Conservation (phyloP, 345 rosid species). For the Lumnitzera racemosa region DNA sequence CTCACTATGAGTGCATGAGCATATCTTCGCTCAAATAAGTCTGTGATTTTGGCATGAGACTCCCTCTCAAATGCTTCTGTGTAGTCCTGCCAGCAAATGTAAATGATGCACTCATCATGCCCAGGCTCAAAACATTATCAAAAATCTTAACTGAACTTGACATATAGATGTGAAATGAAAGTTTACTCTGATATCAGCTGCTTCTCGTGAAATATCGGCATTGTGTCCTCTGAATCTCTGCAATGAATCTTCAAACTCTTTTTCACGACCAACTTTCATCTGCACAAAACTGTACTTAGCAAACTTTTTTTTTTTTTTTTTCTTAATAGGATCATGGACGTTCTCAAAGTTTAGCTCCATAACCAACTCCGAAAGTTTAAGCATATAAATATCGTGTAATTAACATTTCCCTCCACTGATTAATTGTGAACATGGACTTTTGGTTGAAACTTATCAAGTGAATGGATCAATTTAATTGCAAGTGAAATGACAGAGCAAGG, state of each 20-base stretch:
- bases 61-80: conserved; percentile 22
- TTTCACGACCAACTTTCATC: conserved; percentile 28
- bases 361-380: too few relatives aligned
- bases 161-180: not conserved
- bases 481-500: too few relatives aligned
- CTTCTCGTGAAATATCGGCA: conserved; percentile 36
- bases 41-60: conserved; percentile 21
- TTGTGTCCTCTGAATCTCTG: conserved; percentile 37
- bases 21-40: conserved; percentile 53
- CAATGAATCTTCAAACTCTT: conserved; percentile 36
- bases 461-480: too few relatives aligned
- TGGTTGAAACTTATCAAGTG: not conserved
- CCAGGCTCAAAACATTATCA: not conserved
- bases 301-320: too few relatives aligned
- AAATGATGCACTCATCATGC: not conserved
- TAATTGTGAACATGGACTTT: too few relatives aligned
- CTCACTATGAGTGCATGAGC: conserved; percentile 42
- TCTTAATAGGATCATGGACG: too few relatives aligned
- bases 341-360: too few relatives aligned
- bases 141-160: not conserved
- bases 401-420: not conserved
- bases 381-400: not conserved
- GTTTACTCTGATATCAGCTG: conserved; percentile 38
- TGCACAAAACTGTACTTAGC: conserved; percentile 8
- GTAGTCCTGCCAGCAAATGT: conserved; percentile 23